These are phyloP conservation scores for Rhodotorula diobovata DNA, from an alignment of 768 basidiomycete species.

Conservation along the genomic window DNA sequence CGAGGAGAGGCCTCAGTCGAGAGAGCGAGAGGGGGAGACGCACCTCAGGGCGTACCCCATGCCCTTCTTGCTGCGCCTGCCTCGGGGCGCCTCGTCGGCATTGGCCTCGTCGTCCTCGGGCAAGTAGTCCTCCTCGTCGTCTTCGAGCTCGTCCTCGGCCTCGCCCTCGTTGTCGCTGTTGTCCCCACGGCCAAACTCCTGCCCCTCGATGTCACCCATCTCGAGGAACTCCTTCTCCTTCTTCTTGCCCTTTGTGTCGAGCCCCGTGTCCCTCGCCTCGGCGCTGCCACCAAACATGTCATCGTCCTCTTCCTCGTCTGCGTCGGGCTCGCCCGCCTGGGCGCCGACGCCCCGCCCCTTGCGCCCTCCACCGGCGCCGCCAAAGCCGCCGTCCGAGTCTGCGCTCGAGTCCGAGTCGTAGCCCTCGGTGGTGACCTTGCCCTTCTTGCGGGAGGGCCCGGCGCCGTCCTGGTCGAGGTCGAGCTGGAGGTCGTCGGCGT, in stretches of 20 bases:
- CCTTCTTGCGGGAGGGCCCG: constrained; percentile 5
- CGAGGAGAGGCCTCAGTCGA: too few species aligned
- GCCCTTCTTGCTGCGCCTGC: constrained; percentile 65
- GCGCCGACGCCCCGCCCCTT: constrained; percentile 3
- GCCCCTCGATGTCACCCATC: constrained; percentile 93
- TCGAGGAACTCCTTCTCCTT: constrained; percentile 64
- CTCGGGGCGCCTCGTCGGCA: constrained; percentile 60
- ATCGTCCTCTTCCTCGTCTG: constrained; percentile 49
- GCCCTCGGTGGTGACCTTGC: constrained; percentile 28
- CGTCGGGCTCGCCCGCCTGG: constrained; percentile 2
- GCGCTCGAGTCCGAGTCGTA: constrained; percentile 38
- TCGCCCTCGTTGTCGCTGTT: constrained; percentile 44
- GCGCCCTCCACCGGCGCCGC: constrained; percentile 24
- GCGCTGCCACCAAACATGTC: constrained; percentile 51
- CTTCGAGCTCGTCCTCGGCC: constrained; percentile 52
- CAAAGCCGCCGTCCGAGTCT: constrained; percentile 30
- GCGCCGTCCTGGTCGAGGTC: constrained; percentile 30
- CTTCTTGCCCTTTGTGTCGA: constrained; percentile 68
- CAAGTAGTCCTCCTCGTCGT: constrained; percentile 54
- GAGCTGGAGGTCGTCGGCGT: constrained; percentile 28
- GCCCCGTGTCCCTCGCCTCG: constrained; percentile 62
- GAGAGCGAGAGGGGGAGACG: background rate
- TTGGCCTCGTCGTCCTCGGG: constrained; percentile 44
- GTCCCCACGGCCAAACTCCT: constrained; percentile 63
- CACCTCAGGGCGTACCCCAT: constrained; percentile 87